Evolutionary conservation across 2,329 filamentous ascomycete genomes (phyloP).

Genomic region (Fusarium irregulare): DNA sequence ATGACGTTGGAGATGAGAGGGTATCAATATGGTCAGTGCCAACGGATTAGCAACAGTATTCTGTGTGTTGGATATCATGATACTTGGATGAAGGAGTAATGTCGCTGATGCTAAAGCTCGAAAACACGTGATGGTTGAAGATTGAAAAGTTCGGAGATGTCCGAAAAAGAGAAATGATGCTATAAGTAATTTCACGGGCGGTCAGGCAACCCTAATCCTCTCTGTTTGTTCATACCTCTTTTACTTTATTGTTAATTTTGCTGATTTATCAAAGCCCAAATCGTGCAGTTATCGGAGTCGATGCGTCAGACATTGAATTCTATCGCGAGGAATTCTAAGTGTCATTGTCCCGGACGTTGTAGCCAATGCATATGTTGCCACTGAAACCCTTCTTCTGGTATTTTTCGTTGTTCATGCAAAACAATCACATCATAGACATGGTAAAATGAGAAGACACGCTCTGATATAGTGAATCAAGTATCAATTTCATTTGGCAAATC

Average conservation of each 20-base stretch:
- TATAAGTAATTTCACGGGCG: background rate
- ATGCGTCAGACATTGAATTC: no score
- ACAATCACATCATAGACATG: accelerated
- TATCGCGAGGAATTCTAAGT: no score
- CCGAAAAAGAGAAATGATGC: background rate
- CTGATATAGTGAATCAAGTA: background rate
- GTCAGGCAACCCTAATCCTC: background rate
- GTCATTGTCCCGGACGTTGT: background rate
- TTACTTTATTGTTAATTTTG: background rate
- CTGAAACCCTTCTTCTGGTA: background rate
- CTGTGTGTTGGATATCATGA: background rate
- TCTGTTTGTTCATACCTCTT: background rate
- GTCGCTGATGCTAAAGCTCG: no score
- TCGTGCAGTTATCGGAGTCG: background rate
- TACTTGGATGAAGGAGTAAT: background rate
- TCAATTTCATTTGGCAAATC: background rate
- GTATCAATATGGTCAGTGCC: no score
- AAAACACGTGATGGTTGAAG: no score
- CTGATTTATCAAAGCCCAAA: background rate
- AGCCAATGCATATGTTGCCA: background rate
- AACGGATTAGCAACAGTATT: no score
- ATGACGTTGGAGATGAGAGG: no score
- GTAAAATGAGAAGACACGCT: background rate
- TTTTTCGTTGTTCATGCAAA: background rate
- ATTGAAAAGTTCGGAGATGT: background rate